Conservation (phyloP, 345 rosid species). For the Gossypium turneri region DNA sequence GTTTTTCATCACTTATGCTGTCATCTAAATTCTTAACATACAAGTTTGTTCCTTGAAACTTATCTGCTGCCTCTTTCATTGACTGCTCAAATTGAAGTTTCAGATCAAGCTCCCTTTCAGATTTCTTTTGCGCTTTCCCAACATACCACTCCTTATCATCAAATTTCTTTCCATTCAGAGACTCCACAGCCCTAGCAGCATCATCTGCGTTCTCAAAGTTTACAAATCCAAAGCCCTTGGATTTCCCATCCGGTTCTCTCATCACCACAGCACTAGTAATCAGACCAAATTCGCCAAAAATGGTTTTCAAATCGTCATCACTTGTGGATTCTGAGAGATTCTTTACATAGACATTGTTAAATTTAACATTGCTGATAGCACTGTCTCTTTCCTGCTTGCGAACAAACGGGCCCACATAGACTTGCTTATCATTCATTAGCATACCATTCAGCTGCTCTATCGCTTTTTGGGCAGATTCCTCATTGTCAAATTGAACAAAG, state of each 20-base stretch:
- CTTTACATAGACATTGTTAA: constrained; percentile 90
- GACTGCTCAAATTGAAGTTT: constrained; percentile 73
- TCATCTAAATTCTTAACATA: constrained; percentile 91
- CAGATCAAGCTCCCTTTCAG: constrained; percentile 77
- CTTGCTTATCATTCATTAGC: constrained; percentile 94
- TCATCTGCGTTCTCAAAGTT: constrained; percentile 79
- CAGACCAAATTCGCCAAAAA: constrained; percentile 72
- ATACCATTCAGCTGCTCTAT: constrained; percentile 79
- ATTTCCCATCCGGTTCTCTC: constrained; percentile 84
- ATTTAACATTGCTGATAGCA: constrained; percentile 37
- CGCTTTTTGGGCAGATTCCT: constrained; percentile 76
- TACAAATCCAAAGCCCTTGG: constrained; percentile 90
- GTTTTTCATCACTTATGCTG: constrained; percentile 70
- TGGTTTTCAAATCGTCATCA: constrained; percentile 69
- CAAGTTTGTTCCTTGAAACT: constrained; percentile 78
- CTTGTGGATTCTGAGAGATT: constrained; percentile 65
- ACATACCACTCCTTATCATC: constrained; percentile 97
- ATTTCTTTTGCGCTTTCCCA: constrained; percentile 91
- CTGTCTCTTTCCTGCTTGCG: constrained; percentile 90
- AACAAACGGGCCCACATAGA: constrained; percentile 89
- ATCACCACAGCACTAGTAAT: constrained; percentile 85
- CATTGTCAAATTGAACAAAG: constrained; percentile 82
- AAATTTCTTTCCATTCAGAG: constrained; percentile 70
- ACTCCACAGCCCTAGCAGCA: constrained; percentile 80
- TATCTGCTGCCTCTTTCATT: constrained; percentile 77